A percentile compares a stretch with the other conserved stretches of the same genome.
phyloP scores from a whole-genome alignment of 495 filamentous ascomycete genomes.

The Penicillium tannophilum region DNA sequence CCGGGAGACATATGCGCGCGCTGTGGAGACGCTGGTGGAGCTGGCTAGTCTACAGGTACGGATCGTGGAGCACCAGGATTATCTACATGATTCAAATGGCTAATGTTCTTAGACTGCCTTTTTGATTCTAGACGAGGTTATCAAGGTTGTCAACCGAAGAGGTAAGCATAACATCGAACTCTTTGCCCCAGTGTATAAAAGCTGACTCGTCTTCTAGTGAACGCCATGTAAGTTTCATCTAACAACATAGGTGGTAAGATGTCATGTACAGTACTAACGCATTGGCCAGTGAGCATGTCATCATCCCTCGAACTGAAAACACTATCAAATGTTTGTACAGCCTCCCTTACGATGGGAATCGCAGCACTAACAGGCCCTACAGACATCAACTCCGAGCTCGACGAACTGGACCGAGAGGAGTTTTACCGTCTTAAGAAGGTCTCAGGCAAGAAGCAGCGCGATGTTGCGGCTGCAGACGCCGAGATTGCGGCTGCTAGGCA shows the following conservation, averaged over 20 bases:
- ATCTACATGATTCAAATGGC: not conserved
- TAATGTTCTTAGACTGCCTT: constrained; percentile 74
- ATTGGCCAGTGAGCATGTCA: constrained; percentile 75
- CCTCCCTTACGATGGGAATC: not conserved
- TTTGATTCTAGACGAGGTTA: constrained; percentile 96
- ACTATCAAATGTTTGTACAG: constrained; percentile 87
- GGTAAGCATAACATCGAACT: constrained; percentile 47
- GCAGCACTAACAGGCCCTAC: constrained; percentile 18
- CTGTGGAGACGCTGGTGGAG: constrained; percentile 95
- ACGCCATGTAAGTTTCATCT: constrained; percentile 75
- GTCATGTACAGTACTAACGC: constrained; percentile 15
- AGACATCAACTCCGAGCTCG: constrained; percentile 98
- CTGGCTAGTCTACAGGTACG: constrained; percentile 85
- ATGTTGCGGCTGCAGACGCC: constrained; percentile 71
- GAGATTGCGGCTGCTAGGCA: constrained; percentile 66
- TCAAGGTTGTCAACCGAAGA: constrained; percentile 98
- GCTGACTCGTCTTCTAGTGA: constrained; percentile 60
- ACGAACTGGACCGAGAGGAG: constrained; percentile 97
- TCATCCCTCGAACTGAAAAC: constrained; percentile 96
- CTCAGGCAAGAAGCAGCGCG: constrained; percentile 90
- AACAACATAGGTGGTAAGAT: not conserved
- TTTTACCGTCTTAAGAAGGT: constrained; percentile 99
- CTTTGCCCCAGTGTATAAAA: not conserved
- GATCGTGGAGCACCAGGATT: not conserved
- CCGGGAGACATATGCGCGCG: constrained; percentile 94